phyloP scores from a whole-genome alignment of 208 protist genomes.

The Blechomonas ayalai region DNA sequence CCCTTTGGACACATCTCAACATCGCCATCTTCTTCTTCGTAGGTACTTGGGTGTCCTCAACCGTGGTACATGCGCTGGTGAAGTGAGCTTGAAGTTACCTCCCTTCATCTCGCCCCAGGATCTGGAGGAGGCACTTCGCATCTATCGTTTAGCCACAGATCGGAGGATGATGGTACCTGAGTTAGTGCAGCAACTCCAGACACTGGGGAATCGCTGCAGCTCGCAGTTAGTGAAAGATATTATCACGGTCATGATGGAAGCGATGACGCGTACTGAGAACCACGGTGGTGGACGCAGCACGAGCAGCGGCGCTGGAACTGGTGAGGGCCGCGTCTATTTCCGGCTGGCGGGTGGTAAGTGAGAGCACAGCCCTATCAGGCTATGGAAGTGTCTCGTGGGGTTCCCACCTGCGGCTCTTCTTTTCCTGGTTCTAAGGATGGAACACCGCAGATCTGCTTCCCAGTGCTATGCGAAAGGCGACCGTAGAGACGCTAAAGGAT shows the following conservation, averaged over 20 bases:
- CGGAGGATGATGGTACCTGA: slow-evolving; percentile 24
- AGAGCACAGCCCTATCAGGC: background rate
- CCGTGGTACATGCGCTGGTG: slow-evolving; percentile 21
- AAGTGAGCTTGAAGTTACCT: slow-evolving; percentile 47
- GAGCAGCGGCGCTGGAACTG: background rate
- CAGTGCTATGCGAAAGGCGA: no score
- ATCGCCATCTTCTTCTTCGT: slow-evolving; percentile 52
- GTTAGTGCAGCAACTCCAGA: slow-evolving; percentile 24
- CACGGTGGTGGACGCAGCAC: background rate
- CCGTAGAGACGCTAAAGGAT: no score
- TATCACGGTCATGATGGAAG: slow-evolving; percentile 39
- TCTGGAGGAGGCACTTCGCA: slow-evolving; percentile 24
- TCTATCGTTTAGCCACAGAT: slow-evolving; percentile 17
- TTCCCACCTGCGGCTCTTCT: no score
- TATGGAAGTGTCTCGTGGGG: no score
- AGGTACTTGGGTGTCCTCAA: slow-evolving; percentile 47
- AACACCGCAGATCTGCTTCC: no score
- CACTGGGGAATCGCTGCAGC: slow-evolving; percentile 24
- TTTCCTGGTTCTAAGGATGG: no score
- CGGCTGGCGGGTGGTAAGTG: slow-evolving; percentile 57
- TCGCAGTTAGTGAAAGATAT: slow-evolving; percentile 40
- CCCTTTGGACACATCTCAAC: slow-evolving; percentile 34
- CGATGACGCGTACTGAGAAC: background rate
- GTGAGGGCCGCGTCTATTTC: slow-evolving; percentile 46
- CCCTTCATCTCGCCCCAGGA: slow-evolving; percentile 36